Evolutionary conservation across 2,329 filamentous ascomycete species (phyloP), one percentile per base, ranked within the genome.

Genomic region (Xylaria digitata): DNA sequence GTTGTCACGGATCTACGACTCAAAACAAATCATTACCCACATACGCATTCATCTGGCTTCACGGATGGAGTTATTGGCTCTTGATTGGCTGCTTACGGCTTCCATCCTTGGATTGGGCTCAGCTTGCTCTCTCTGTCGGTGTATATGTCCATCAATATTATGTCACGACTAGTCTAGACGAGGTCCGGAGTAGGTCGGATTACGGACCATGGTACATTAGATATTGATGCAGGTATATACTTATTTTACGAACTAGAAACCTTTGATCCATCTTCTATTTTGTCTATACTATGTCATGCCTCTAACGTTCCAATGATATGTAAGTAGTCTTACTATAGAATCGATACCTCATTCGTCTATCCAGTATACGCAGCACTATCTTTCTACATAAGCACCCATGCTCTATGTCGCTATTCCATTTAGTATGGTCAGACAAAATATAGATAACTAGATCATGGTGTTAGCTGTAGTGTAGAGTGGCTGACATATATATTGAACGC

Each of bases 221-320:
- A 75, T 74, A 74, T 45, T 55, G 52, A 63, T 70, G 61, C 69
- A 63, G 71, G 70, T 74, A 74, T 72, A 75, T 75, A 75, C 61
- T 64, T 65, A 58, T 57, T 60, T 26, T 30, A 53, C 45, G 43
- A 58, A 48, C 42, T 48, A 61, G 43, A 67, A 49, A 50, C 42
- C 56, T 46, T 55, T 26, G 42, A 52, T 45, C 19, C 19, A 32
- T 55, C 43, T 48, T 57, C 13, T 49, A n/a, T 57, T 46, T 61
- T 64, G 45, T 57, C 19, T 43, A 32, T 57, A 48, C 23, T 9
- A n/a, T 46, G 19, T 21, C 11, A 23, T 45, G 8, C 45, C 17
- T 61, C 4, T 40, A 8, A 45, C 7, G 34, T 1, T 9, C 9
- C 17, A 17, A 13, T 57, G 4, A 57, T 40, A n/a, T 21, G 40